A percentile compares a stretch with the other conserved stretches of the same genome.
Conservation (phyloP, 805 yeast species). For the Debaryomyces castellii region DNA sequence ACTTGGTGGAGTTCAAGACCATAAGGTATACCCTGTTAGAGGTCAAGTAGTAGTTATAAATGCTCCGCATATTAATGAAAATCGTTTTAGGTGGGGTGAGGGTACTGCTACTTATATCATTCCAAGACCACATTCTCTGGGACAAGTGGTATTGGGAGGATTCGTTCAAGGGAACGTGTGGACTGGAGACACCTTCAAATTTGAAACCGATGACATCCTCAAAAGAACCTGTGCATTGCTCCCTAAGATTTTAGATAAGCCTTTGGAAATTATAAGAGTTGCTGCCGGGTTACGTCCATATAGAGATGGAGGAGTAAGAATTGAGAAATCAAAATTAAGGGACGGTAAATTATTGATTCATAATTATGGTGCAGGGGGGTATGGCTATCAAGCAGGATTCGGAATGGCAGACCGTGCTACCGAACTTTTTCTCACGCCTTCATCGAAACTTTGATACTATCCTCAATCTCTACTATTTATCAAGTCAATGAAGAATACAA, state of each 20-base stretch:
- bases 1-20: constrained; percentile 66
- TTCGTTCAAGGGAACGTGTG: constrained; percentile 19
- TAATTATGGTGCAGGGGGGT: constrained; percentile 28
- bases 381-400: constrained; percentile 53
- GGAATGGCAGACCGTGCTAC: constrained; percentile 59
- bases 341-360: constrained; percentile 25
- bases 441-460: background rate
- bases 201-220: constrained; percentile 19
- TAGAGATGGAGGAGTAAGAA: constrained; percentile 23
- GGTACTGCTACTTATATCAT: constrained; percentile 63
- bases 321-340: constrained; percentile 11
- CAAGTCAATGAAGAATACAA: too few relatives aligned
- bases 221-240: constrained; percentile 13
- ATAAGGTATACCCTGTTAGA: constrained; percentile 64
- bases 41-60: constrained; percentile 77
- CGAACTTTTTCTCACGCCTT: constrained; percentile 11
- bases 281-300: constrained; percentile 25
- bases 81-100: constrained; percentile 60
- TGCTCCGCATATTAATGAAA: constrained; percentile 67
- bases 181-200: constrained; percentile 14
- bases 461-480: too few relatives aligned
- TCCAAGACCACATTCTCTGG: constrained; percentile 67
- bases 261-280: constrained; percentile 18
- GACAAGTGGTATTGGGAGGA: constrained; percentile 46
- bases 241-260: constrained; percentile 15